Evolutionary conservation across 176 grass and related monocot species (phyloP).

Genomic region (Oryza coarctata): DNA sequence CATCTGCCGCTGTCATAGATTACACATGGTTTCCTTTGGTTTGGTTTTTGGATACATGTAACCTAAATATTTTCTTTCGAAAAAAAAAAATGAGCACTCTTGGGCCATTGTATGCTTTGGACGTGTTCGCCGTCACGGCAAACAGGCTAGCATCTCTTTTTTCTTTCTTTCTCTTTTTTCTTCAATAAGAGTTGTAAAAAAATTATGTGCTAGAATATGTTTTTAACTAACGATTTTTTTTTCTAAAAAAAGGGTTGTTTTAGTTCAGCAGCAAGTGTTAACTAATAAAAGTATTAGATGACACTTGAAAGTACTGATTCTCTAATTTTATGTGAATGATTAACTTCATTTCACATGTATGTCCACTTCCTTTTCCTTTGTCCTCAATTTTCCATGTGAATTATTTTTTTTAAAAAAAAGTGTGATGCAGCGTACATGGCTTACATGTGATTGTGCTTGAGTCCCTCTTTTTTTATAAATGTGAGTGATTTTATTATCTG

Average conservation of each 20-base stretch:
- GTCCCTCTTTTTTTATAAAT: not conserved
- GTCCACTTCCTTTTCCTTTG: not conserved
- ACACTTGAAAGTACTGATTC: not conserved
- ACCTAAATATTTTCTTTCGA: not conserved
- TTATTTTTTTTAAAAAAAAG: not conserved
- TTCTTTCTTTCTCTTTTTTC: not conserved
- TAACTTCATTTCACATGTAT: not conserved
- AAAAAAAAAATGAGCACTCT: not conserved
- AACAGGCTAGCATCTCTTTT: not conserved
- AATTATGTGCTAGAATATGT: not conserved
- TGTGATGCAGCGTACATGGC: not conserved
- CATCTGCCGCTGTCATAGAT: not conserved
- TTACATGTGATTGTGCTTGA: not conserved
- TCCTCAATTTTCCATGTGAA: not conserved
- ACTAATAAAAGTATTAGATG: too few species aligned
- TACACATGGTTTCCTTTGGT: not conserved
- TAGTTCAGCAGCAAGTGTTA: not conserved
- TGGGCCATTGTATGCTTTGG: not conserved
- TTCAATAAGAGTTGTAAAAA: not conserved
- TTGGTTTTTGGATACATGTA: slow-evolving; percentile 11
- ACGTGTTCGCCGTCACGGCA: not conserved
- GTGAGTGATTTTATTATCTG: not conserved
- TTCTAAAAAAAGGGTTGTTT: not conserved
- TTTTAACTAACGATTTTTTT: not conserved
- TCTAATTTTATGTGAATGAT: not conserved